Evolutionary conservation across 139 green algal species (phyloP).

Genomic region (Auxenochlorella pyrenoidosa): DNA sequence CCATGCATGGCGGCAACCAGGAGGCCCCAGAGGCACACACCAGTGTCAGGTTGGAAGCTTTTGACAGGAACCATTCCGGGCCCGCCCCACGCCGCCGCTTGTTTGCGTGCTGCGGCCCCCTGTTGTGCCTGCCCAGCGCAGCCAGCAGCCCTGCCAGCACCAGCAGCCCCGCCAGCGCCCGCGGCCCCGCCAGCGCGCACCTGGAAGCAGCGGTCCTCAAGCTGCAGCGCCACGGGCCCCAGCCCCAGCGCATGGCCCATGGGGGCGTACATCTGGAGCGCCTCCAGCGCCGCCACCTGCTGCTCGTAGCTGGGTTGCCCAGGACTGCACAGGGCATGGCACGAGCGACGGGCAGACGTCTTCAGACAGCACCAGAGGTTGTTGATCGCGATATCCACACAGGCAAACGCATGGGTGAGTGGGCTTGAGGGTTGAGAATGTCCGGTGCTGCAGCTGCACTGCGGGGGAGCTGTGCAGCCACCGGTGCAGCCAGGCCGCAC

Average conservation of each 20-base stretch:
- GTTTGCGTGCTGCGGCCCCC: neutral
- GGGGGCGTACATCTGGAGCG: constrained; percentile 89
- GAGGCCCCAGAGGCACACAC: neutral
- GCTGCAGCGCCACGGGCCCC: constrained; percentile 46
- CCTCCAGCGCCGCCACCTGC: constrained; percentile 66
- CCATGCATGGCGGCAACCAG: neutral
- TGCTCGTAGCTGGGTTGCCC: constrained; percentile 28
- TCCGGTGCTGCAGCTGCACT: neutral
- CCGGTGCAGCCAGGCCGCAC: neutral
- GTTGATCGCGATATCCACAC: too few species aligned
- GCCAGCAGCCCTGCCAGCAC: too few species aligned
- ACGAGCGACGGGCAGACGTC: neutral
- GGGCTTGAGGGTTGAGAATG: neutral
- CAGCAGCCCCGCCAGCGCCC: too few species aligned
- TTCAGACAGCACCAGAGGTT: too few species aligned
- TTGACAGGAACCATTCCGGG: too few species aligned
- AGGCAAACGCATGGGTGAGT: neutral
- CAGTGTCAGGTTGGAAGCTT: too few species aligned
- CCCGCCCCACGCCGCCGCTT: too few species aligned
- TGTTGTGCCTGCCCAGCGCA: neutral
- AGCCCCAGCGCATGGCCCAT: constrained; percentile 88
- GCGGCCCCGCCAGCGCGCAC: constrained; percentile 41
- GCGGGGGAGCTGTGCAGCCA: neutral
- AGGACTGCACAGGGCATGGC: neutral
- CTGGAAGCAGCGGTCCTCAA: constrained; percentile 86